Base-by-base conservation (phyloP, 208 protist species). In the Leptomonas pyrrhocoris region DNA sequence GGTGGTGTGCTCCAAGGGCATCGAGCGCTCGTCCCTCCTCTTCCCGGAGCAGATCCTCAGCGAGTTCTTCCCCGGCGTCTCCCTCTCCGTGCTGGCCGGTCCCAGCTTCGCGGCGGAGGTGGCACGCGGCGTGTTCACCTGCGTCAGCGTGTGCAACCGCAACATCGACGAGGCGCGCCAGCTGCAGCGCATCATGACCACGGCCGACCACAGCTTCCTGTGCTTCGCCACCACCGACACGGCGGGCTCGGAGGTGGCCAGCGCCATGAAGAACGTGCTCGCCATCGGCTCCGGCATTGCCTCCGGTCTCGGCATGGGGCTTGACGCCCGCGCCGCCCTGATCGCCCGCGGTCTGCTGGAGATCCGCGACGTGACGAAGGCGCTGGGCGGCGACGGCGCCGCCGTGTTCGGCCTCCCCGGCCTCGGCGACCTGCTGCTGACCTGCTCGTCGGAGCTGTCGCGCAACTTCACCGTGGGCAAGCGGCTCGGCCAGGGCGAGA, bases 31-130 rank as follows among this genome's bases (percentile, higher is more conserved):
- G 53, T 89, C 88, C 2, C 73, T 95, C 45, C 84, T 85, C 60
- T 94, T 92, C 65, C 88, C 90, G 49, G 75, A 69, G 28, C 80
- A 95, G 56, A 94, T 96, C 62, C 55, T 96, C 8, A 49, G 53
- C 43, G 85, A 94, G 48, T 93, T 89, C 59, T 65, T 96, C 23
- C 77, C 83, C 46, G 51, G 65, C 54, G 74, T 65, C 55, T 79
- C 59, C 1, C 42, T 97, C 16, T 61, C 75, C 46, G 89, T 95
- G 16, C 73, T 97, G 7, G 86, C 90, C 15, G 94, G 92, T n/a
- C 81, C 94, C 19, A 89, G 77, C 64, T 97, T 97, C 58, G 94
- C 94, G 28, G 86, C 90, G 42, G 94, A 96, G 76, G 82, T 97
- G 30, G 85, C 88, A 15, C 73, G 68, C 18, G 75, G 84, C 28